Base-by-base conservation (phyloP, 2,329 filamentous ascomycete species). In the Neonectria magnoliae region DNA sequence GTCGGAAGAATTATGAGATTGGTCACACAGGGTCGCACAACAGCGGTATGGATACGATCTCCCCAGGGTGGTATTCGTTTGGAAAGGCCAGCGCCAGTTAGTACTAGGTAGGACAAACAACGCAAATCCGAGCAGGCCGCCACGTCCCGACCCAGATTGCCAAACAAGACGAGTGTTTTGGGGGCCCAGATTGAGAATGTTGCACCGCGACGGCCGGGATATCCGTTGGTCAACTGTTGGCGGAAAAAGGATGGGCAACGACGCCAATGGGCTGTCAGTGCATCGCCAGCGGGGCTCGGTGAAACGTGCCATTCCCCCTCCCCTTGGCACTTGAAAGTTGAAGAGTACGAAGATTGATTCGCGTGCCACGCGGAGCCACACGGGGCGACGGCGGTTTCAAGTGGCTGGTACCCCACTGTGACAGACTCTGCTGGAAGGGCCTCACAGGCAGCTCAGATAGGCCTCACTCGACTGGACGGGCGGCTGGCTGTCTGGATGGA, bases 371-470 rank as follows among this genome's bases (percentile, higher is more conserved):
- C 47, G 47, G 44, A 70, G 31, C 27, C 18, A 51, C n/a, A 20
- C 27, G 54, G 62, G 64, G 62, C 68, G 61, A 57, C 64, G 69
- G 71, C 62, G 71, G 71, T 73, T 73, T 73, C 71, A 73, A 72
- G 67, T 70, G 67, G 56, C 66, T 66, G 60, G 14, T 7, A 62
- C 62, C 64, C 68, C 71, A 69, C 71, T 22, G 18, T 68, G 44
- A 57, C 65, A 65, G 58, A 70, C 67, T 63, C 55, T 69, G 48
- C 62, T 60, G 53, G 68, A 70, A 57, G 38, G 47, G 44, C 47
- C 57, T 22, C 45, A 29, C 29, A 7, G 22, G 47, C n/a, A n/a
- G n/a, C 16, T 22, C 4, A 22, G 25, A 25, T 25, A 25, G 25
- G 25, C 25, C 25, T 25, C 25, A 25, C 25, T 25, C 25, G 25